Evolutionary conservation across 495 filamentous ascomycete genomes (phyloP).

Genomic region (Aspergillus mulundensis): DNA sequence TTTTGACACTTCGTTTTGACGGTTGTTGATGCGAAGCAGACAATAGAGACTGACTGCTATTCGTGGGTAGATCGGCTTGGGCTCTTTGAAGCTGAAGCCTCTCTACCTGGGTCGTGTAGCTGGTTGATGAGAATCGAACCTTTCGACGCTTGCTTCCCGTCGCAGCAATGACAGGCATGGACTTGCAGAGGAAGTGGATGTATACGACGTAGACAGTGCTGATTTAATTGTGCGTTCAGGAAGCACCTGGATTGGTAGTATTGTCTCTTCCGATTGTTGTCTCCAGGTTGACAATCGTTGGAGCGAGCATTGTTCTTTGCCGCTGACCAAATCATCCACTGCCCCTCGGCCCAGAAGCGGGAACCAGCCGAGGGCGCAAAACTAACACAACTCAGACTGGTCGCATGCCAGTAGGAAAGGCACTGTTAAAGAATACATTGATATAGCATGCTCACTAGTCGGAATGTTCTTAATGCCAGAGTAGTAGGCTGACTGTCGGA

Average conservation of each 20-base stretch:
- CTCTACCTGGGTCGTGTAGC: slow-evolving; percentile 12
- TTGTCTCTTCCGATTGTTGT: slow-evolving; percentile 3
- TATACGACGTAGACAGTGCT: neutral
- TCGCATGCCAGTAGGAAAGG: neutral
- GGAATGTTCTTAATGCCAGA: no score
- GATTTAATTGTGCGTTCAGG: slow-evolving; percentile 3
- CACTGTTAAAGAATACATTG: neutral
- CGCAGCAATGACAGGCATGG: slow-evolving; percentile 34
- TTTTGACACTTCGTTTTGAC: slow-evolving; percentile 11
- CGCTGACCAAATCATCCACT: neutral
- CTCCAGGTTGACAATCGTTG: neutral
- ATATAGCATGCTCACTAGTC: neutral
- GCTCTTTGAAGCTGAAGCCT: slow-evolving; percentile 11
- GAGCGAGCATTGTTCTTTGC: slow-evolving; percentile 19
- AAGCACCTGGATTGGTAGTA: neutral
- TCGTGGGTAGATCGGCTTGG: slow-evolving; percentile 4
- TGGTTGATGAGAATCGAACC: slow-evolving; percentile 35
- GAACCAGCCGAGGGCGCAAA: slow-evolving; percentile 16
- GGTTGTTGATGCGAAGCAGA: slow-evolving; percentile 15
- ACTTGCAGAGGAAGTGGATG: slow-evolving; percentile 7
- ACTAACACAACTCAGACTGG: neutral
- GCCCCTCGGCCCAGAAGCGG: slow-evolving; percentile 10
- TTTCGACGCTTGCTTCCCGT: slow-evolving; percentile 36
- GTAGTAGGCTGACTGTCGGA: no score
- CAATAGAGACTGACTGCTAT: slow-evolving; percentile 1